Evolutionary conservation across 2,329 filamentous ascomycete genomes (phyloP).

Genomic region (Zalaria obscura): DNA sequence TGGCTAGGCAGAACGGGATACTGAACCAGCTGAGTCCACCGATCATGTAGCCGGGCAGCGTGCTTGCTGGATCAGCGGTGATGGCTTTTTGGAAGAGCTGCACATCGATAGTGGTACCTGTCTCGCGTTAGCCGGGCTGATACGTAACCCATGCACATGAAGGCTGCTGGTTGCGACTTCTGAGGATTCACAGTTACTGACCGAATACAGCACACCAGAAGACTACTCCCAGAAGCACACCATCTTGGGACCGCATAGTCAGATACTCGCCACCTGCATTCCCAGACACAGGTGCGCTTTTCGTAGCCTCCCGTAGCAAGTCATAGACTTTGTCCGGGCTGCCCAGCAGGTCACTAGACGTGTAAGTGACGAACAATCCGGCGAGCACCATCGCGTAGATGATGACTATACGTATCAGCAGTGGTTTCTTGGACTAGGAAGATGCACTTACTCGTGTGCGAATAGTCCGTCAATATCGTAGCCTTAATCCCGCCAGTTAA

Average conservation of each 20-base stretch:
- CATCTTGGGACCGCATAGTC: slow-evolving; percentile 10
- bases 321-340: slow-evolving; percentile 13
- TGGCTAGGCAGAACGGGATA: slow-evolving; percentile 14
- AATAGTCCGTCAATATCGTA: slow-evolving; percentile 11
- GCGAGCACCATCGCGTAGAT: slow-evolving; percentile 12
- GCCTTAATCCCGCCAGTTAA: slow-evolving; percentile 14
- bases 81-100: slow-evolving; percentile 15
- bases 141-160: no score
- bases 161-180: no score
- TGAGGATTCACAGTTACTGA: no score
- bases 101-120: slow-evolving; percentile 5
- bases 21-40: slow-evolving; percentile 13
- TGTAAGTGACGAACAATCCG: slow-evolving; percentile 10
- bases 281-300: slow-evolving; percentile 9
- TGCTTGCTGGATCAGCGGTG: slow-evolving; percentile 10
- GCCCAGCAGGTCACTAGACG: slow-evolving; percentile 9
- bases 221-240: slow-evolving; percentile 12
- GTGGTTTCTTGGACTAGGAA: neutral
- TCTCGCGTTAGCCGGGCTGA: no score
- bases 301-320: slow-evolving; percentile 11
- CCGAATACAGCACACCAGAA: slow-evolving; percentile 7
- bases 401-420: slow-evolving; percentile 10
- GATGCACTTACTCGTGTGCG: neutral
- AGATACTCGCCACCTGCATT: slow-evolving; percentile 13
- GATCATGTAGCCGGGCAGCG: slow-evolving; percentile 11